Base-by-base conservation (phyloP, 164 flowering plant species). In the Santalum album region DNA sequence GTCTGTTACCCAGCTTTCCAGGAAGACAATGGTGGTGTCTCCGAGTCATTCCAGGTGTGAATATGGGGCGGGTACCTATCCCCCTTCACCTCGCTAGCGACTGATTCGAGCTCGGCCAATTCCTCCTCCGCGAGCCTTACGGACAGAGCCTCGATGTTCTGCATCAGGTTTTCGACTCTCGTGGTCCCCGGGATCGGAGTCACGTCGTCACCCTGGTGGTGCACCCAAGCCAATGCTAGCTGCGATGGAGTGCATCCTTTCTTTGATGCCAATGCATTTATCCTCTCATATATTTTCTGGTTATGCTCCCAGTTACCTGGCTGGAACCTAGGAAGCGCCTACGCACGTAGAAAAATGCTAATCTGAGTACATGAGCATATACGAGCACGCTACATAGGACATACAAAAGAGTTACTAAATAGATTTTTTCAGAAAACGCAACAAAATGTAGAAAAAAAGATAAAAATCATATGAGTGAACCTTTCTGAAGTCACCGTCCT, bases 131-230 rank as follows among this genome's bases (percentile, higher is more conserved):
- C 49, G 9, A 75, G 61, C 27, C 66, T 69, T 10, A 71, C 60
- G 7, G 71, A 51, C 34, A 75, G 40, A 36, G 76, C 70, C 44
- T 61, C 74, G 26, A 75, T 64, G 62, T 75, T 75, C 60, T 72
- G 73, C 40, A 72, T 64, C 40, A 75, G 25, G 25, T 75, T 75
- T 25, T 65, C 68, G 34, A 75, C 43, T 59, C 72, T 72, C 32
- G 74, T 75, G 25, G 76, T 75, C 23, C 79, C 74, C 0, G 71
- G 77, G 34, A 69, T 73, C 19, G 73, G 76, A 27, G 63, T 58
- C 26, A 69, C 76, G 58, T 69, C 73, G 14, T 40, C 25, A 36
- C 76, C 76, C 44, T 66, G 77, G 46, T 69, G 71, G 34, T 69
- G 73, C 10, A 69, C 71, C 77, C 73, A 73, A 1, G 77, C 77